Evolutionary conservation across 371 early-diverging fungal species (phyloP).

Genomic region (Lichtheimia ramosa): DNA sequence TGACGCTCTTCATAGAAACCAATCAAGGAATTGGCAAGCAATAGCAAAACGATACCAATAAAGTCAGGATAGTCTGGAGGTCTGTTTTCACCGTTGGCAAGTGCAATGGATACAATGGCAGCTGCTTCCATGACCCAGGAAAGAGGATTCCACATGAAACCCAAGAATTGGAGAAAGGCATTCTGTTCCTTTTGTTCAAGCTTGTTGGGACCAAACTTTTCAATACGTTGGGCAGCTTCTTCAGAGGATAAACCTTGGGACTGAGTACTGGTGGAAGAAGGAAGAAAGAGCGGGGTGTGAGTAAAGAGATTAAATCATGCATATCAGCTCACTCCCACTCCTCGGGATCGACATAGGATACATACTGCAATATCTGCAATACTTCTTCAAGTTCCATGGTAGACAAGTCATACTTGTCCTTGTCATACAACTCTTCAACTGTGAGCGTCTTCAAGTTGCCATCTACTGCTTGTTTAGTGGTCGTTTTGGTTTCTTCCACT

Average conservation of each 20-base stretch:
- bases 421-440: slow-evolving; percentile 73
- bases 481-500: slow-evolving; percentile 1
- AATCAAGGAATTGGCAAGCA: slow-evolving; percentile 82
- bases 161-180: slow-evolving; percentile 79
- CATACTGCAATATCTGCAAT: slow-evolving; percentile 65
- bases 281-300: not conserved
- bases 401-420: slow-evolving; percentile 76
- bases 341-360: not conserved
- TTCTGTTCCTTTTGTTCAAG: slow-evolving; percentile 76
- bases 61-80: slow-evolving; percentile 84
- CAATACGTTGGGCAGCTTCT: slow-evolving; percentile 61
- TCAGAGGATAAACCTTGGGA: slow-evolving; percentile 61
- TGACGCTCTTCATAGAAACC: slow-evolving; percentile 85
- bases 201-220: slow-evolving; percentile 67
- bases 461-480: not conserved
- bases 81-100: slow-evolving; percentile 63
- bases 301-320: no score
- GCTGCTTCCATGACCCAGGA: slow-evolving; percentile 83
- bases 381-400: slow-evolving; percentile 75
- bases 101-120: slow-evolving; percentile 70
- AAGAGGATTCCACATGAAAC: slow-evolving; percentile 83
- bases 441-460: slow-evolving; percentile 41
- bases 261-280: slow-evolving; percentile 14
- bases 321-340: no score
- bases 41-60: slow-evolving; percentile 76